phyloP scores from a whole-genome alignment of 352 stramenopile species.

The Thraustotheca clavata region DNA sequence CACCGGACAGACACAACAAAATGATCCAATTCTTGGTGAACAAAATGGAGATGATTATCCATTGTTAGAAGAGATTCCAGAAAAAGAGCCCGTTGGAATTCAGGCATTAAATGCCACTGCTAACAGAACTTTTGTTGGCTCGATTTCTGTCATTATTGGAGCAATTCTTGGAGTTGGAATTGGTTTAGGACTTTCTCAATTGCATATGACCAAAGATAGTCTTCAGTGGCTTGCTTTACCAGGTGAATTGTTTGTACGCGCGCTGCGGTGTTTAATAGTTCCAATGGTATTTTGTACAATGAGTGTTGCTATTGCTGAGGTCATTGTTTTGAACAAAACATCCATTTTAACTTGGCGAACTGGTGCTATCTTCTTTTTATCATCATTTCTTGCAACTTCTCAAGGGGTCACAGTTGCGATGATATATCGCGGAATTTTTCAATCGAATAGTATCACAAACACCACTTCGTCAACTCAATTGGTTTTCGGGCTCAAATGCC shows the following conservation, averaged over 20 bases:
- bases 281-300: slow-evolving; percentile 64
- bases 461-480: background rate
- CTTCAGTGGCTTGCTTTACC: slow-evolving; percentile 48
- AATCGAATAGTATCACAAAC: slow-evolving; percentile 3
- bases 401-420: slow-evolving; percentile 41
- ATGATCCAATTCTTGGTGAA: background rate
- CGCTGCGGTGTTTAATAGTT: slow-evolving; percentile 57
- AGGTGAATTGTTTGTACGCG: slow-evolving; percentile 49
- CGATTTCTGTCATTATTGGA: slow-evolving; percentile 23
- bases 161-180: slow-evolving; percentile 37
- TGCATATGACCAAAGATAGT: slow-evolving; percentile 27
- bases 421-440: slow-evolving; percentile 25
- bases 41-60: background rate
- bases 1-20: background rate
- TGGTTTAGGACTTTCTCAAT: slow-evolving; percentile 35
- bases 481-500: slow-evolving; percentile 37
- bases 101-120: background rate
- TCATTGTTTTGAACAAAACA: slow-evolving; percentile 46
- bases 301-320: slow-evolving; percentile 46
- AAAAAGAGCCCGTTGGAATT: too few relatives aligned
- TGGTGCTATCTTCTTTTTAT: slow-evolving; percentile 38
- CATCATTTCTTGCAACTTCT: slow-evolving; percentile 34
- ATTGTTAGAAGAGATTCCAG: background rate
- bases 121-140: background rate
- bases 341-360: slow-evolving; percentile 43